Evolutionary conservation across 768 basidiomycete species (phyloP), one percentile per base, ranked within the genome.

Genomic region (Boletus tomentosulus): DNA sequence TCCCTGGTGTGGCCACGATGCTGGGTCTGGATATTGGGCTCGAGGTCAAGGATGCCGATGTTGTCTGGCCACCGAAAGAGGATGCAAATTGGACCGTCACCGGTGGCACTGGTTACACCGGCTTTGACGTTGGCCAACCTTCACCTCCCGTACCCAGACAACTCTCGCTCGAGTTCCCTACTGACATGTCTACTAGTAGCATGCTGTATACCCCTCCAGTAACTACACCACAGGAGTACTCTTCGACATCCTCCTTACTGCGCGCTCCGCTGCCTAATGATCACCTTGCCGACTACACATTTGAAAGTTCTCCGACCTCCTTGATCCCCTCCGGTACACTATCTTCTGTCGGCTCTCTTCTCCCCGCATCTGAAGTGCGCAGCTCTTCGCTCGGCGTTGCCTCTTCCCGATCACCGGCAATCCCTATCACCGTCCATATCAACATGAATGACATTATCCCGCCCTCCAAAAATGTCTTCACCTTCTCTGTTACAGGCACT

Each of bases 381-480:
- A 76, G 75, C 11, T 70, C 74, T 12, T 77, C 76, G 37, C 56
- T 70, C 34, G 66, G 50, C 51, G 48, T 56, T 52, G 39, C 48
- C 43, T 47, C 50, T 28, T 67, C 30, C 48, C 68, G 66, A 30
- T 74, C 80, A 11, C 89, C 88, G 1, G 78, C 77, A 19, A 71
- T 76, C 13, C 84, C 87, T 3, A 76, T 92, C 43, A 88, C 87
- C 0, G 69, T 91, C 9, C 88, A 90, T 64, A 59, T 92, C 55
- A 89, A 91, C 63, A 88, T 91, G 76, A 87, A 88, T 59, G 87
- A 91, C 39, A 73, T 91, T 7, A 74, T 82, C 25, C 79, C 83
- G 3, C 81, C 87, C 9, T 71, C 77, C 28, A 86, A 84, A 68
- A 84, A 83, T 54, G 60, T 73, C 15, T 85, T 92, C 61, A 78